A percentile compares a stretch with the other conserved stretches of the same genome.
These are phyloP conservation scores for Yamadazyma siamensis DNA, from an alignment of 1,139 yeast genomes.

Conservation along the genomic window DNA sequence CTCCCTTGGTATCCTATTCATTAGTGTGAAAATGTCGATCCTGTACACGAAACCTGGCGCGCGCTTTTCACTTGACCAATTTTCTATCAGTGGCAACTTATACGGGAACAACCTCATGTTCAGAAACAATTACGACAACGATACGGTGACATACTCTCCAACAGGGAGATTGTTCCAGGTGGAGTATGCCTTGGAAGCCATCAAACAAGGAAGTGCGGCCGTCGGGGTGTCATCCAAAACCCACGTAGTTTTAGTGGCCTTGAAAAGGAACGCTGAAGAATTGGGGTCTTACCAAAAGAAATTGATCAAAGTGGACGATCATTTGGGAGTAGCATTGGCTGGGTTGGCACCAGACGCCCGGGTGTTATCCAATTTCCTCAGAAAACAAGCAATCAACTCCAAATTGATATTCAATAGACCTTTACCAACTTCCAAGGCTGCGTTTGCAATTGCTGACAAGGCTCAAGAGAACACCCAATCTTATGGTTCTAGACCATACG, in stretches of 20 bases:
- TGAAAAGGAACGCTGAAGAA: constrained; percentile 95
- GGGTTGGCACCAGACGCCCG: constrained; percentile 99
- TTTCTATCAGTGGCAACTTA: constrained; percentile 7
- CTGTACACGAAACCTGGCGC: not conserved
- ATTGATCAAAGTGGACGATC: constrained; percentile 86
- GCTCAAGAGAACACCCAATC: constrained; percentile 97
- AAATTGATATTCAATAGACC: constrained; percentile 85
- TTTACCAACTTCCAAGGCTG: constrained; percentile 82
- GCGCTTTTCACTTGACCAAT: not conserved
- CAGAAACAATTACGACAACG: constrained; percentile 97
- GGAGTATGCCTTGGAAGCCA: constrained; percentile 95
- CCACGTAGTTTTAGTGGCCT: constrained; percentile 88
- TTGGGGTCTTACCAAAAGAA: constrained; percentile 95
- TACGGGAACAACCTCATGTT: too few relatives aligned
- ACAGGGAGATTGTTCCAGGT: constrained; percentile 94
- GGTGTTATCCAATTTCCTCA: constrained; percentile 79
- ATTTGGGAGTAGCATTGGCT: constrained; percentile 91
- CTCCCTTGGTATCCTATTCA: not conserved
- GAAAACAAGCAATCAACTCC: constrained; percentile 90
- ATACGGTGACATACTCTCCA: constrained; percentile 95
- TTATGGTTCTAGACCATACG: constrained; percentile 95
- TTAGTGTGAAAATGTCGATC: not conserved
- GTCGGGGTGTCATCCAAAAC: constrained; percentile 86
- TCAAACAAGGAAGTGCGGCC: constrained; percentile 96
- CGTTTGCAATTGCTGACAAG: constrained; percentile 84